Evolutionary conservation across 495 filamentous ascomycete genomes (phyloP), one percentile per base, ranked within the genome.

Genomic region (Aspergillus bertholletiae): DNA sequence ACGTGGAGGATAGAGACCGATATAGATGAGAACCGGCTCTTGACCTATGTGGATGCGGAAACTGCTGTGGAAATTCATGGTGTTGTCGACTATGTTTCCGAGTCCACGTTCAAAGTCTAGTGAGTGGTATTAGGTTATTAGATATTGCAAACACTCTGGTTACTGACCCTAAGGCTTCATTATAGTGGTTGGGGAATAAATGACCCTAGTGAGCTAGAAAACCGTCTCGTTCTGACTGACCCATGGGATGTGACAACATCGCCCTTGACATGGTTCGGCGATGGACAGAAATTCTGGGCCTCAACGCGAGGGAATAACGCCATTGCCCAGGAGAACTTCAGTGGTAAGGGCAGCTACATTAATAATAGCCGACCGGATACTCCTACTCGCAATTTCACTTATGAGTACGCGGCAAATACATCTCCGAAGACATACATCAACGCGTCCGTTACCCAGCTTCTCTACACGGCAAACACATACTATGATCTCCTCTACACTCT

Each of bases 401-500:
- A 53, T 17, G 49, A 49, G 9, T 49, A 53, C 35, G 20, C 49
- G 3, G 0, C 5, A 8, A 49, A 45, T 27, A 13, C 1, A 15
- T 2, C 1, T 6, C 55, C 55, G 12, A 18, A 28, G 2, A 43
- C 43, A 3, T 57, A 53, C 35, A 49, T 53, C 26, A 39, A 57
- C 34, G 55, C 55, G 7, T 53, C 55, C 13, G 49, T 57, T 37
- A 68, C 77, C 0, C 79, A 82, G 61, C 68, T 81, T 15, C 81
- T 82, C 67, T 82, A 80, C 57, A 81, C 77, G 1, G 68, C 67
- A 21, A 80, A 80, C 60, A 67, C 56, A 2, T 81, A 79, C 63
- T 79, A 82, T 58, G 79, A 82, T 43, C 63, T 81, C 7, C 67
- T 82, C 1, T 78, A 82, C 51, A 61, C 66, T 15, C 72, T 82